Evolutionary conservation across 805 yeast genomes (phyloP).

Genomic region (Wickerhamomyces mucosus): DNA sequence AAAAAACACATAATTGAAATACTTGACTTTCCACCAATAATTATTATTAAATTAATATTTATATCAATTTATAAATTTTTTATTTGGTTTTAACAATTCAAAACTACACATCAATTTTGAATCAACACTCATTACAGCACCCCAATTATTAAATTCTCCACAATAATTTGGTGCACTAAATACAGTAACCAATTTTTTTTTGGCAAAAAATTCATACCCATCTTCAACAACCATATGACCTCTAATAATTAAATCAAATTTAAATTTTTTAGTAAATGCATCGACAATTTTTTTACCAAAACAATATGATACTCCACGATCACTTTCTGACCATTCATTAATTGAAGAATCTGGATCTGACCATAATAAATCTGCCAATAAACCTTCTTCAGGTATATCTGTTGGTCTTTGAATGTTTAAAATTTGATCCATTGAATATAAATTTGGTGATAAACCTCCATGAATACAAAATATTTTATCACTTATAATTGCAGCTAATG

Average conservation of each 20-base stretch:
- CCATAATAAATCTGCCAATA: constrained; percentile 73
- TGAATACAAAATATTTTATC: constrained; percentile 89
- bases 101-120: constrained; percentile 89
- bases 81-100: constrained; percentile 77
- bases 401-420: constrained; percentile 70
- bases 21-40: background rate
- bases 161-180: constrained; percentile 76
- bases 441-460: constrained; percentile 74
- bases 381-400: constrained; percentile 73
- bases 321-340: constrained; percentile 69
- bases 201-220: constrained; percentile 76
- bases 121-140: constrained; percentile 95
- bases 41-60: background rate
- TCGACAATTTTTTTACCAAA: constrained; percentile 70
- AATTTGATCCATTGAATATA: constrained; percentile 56
- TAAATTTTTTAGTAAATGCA: constrained; percentile 52
- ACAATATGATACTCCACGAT: constrained; percentile 74
- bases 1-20: background rate
- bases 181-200: constrained; percentile 65
- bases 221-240: constrained; percentile 91
- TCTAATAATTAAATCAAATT: constrained; percentile 68
- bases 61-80: constrained; percentile 6
- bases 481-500: constrained; percentile 92
- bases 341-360: constrained; percentile 62
- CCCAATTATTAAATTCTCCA: constrained; percentile 71